Evolutionary conservation across 1,284 basidiomycete genomes (phyloP), one percentile per base, ranked within the genome.

Genomic region (Violaceomyces palustris): DNA sequence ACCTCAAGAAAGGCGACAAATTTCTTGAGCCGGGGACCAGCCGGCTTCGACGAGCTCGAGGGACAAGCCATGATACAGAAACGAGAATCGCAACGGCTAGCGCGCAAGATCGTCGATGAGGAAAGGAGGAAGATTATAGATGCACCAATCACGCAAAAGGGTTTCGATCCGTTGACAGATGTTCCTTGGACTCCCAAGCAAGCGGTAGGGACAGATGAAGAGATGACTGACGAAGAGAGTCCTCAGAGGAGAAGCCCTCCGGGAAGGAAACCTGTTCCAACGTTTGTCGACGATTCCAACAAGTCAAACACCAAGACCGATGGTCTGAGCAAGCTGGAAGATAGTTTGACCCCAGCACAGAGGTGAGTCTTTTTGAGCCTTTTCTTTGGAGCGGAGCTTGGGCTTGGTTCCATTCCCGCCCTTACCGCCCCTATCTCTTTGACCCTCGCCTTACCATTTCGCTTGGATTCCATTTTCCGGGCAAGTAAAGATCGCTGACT

Each of bases 21-120:
- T n/a, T n/a, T n/a, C n/a, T n/a, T n/a, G n/a, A n/a, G n/a, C n/a
- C n/a, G n/a, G n/a, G n/a, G n/a, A n/a, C n/a, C n/a, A n/a, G n/a
- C n/a, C n/a, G n/a, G n/a, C n/a, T n/a, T n/a, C n/a, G n/a, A n/a
- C n/a, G n/a, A n/a, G n/a, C n/a, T n/a, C 23, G 66, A 67, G 17
- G 51, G 50, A 24, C 57, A 70, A 27, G 61, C 64, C 1, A 40
- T 45, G 14, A 50, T 55, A 15, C 58, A 53, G 33, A 66, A 68
- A 46, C 50, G 64, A 19, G 42, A 50, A 5, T 61, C 63, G 4
- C 57, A 61, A 51, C 47, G 60, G 1, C 61, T 64, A 34, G 69
- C 69, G 7, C 49, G 53, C 10, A 43, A 48, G n/a, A 67, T 72
- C 31, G 61, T 70, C 35, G 69, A 72, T 28, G 39, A 51, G 26